Percentiles rank a stretch among this genome's conserved stretches.
phyloP scores from a whole-genome alignment of 495 filamentous ascomycete species.

The Daldinia caldariorum region DNA sequence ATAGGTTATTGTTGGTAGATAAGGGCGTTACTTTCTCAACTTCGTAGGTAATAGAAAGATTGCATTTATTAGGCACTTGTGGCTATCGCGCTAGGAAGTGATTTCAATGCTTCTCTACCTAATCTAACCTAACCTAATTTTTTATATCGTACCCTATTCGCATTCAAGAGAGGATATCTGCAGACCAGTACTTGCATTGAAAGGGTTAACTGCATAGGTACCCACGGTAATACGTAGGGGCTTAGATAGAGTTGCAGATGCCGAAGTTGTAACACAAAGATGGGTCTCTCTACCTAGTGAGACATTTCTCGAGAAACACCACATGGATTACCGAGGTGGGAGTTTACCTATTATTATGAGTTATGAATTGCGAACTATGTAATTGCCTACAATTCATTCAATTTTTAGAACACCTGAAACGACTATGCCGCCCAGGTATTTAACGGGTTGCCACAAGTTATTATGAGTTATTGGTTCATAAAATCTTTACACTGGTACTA shows the following conservation, averaged over 20 bases:
- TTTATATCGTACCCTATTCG: neutral
- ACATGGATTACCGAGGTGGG: slow-evolving; percentile 27
- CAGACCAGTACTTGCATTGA: neutral
- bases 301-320: slow-evolving; percentile 22
- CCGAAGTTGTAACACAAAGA: slow-evolving; percentile 5
- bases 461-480: too few relatives aligned
- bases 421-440: neutral
- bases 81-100: neutral
- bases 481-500: too few relatives aligned
- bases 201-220: neutral
- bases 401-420: neutral
- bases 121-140: neutral
- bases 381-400: neutral
- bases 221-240: neutral
- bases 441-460: neutral
- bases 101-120: neutral
- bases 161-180: neutral
- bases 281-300: slow-evolving; percentile 4
- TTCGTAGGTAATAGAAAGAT: slow-evolving; percentile 39
- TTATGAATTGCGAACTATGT: neutral
- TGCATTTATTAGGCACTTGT: slow-evolving; percentile 1
- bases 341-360: slow-evolving; percentile 14
- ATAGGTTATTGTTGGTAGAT: slow-evolving; percentile 29
- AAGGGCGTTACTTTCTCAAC: slow-evolving; percentile 17
- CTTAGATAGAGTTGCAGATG: neutral